Evolutionary conservation across 2,329 filamentous ascomycete genomes (phyloP), one percentile per base, ranked within the genome.

Genomic region (Onygenales sp.): DNA sequence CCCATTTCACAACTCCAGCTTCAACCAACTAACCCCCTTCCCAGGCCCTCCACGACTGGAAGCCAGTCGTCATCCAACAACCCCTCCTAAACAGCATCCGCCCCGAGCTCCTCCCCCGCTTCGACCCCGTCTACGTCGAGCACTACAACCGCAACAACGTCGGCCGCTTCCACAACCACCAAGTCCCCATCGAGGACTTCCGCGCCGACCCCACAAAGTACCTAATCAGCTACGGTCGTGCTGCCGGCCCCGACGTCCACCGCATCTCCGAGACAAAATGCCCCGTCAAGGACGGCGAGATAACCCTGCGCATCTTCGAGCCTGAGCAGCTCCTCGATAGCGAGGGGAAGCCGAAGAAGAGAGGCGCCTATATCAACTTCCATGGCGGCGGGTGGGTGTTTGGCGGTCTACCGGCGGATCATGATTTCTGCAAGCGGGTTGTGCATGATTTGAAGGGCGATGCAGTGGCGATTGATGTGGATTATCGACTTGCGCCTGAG

Each of bases 341-440:
- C 2, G 56, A 67, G n/a, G 60, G 59, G 3, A 59, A 59, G 34
- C 56, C 53, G 33, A 63, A 59, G 55, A 66, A 61, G 53, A 65
- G 69, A 57, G 69, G 69, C 1, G 69, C 62, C 8, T 74, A 74
- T 60, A 56, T 75, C 54, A 72, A 72, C 44, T 70, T 70, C 56
- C 68, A 71, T 52, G 69, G 70, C 8, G 67, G 69, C 33, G 70
- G 70, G 8, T 75, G 71, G 69, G 70, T 74, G 6, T 72, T 75
- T 58, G 71, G 71, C 2, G 67, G 66, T 1, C 60, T 74, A 1
- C 52, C 56, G 4, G 60, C 59, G 1, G 71, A 74, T 45, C 65
- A 70, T 56, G 68, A 72, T 40, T 68, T 70, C 53, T 74, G 71
- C 55, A 73, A 74, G 56, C 62, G 63, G 17, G 52, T 75, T 10